A percentile compares a stretch with the other conserved stretches of the same genome.
phyloP scores from a whole-genome alignment of 441 rosid genomes.

The Rhodomyrtus psidioides region DNA sequence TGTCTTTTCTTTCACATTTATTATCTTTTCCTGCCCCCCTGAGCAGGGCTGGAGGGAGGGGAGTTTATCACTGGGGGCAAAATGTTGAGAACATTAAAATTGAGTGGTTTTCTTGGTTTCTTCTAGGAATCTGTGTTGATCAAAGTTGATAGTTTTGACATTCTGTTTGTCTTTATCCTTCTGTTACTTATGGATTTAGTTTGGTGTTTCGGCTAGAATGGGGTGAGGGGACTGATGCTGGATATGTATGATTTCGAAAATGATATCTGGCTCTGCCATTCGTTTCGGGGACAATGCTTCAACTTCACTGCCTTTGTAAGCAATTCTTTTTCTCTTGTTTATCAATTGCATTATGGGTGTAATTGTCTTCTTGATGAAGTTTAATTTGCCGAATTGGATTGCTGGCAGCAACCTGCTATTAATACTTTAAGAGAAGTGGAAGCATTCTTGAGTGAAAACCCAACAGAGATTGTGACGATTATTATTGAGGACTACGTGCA shows the following conservation, averaged over 20 bases:
- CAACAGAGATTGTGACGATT: constrained; percentile 75
- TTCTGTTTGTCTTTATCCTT: not conserved
- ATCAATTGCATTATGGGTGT: not conserved
- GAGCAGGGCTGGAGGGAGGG: not conserved
- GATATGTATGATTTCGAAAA: constrained; percentile 86
- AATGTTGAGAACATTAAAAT: not conserved
- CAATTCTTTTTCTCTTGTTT: not conserved
- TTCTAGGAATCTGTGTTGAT: not conserved
- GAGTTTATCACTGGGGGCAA: not conserved
- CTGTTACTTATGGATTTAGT: not conserved
- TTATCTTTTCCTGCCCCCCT: not conserved
- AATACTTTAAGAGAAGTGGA: constrained; percentile 79
- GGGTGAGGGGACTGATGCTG: constrained; percentile 91
- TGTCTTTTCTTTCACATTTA: not conserved
- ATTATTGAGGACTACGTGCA: constrained; percentile 90
- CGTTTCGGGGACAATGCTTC: constrained; percentile 83
- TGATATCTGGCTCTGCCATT: constrained; percentile 96
- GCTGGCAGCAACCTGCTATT: constrained; percentile 74
- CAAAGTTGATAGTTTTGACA: not conserved
- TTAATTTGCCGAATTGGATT: not conserved
- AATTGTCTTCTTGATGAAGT: not conserved
- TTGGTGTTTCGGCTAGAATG: constrained; percentile 49
- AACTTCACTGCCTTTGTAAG: constrained; percentile 96
- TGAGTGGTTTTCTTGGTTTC: not conserved
- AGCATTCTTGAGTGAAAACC: constrained; percentile 65